Conservation (phyloP, 1,139 yeast species). For the Yamadazyma atlantica region DNA sequence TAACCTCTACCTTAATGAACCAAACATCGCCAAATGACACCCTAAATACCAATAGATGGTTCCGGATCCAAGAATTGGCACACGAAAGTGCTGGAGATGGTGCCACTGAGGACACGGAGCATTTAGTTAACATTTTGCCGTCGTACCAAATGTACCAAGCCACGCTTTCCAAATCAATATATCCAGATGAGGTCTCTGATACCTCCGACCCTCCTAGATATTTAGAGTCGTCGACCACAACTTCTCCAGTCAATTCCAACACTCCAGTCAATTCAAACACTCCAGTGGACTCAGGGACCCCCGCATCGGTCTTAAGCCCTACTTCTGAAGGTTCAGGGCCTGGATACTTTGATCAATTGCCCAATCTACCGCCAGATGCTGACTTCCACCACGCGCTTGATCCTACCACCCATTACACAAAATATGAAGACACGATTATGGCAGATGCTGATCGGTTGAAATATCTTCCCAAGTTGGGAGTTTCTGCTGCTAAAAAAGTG, state of each 20-base stretch:
- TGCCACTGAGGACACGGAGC: slow-evolving; percentile 4
- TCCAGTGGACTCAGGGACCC: neutral
- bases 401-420: slow-evolving; percentile 13
- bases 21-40: too few species aligned
- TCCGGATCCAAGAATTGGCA: neutral
- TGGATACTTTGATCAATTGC: slow-evolving; percentile 1
- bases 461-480: slow-evolving; percentile 30
- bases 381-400: slow-evolving; percentile 3
- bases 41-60: neutral
- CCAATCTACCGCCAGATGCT: neutral
- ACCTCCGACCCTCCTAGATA: slow-evolving; percentile 8
- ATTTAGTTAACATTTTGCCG: slow-evolving; percentile 36
- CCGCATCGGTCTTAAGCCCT: neutral
- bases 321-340: slow-evolving; percentile 1
- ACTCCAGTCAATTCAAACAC: neutral
- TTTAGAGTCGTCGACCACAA: neutral
- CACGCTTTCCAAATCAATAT: slow-evolving; percentile 23
- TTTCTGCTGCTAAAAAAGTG: slow-evolving; percentile 27
- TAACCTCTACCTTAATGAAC: too few species aligned
- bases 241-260: neutral
- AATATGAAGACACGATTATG: slow-evolving; percentile 28
- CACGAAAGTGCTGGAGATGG: neutral
- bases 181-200: slow-evolving; percentile 1
- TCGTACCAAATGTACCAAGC: slow-evolving; percentile 44
- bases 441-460: slow-evolving; percentile 39